A percentile compares a stretch with the other conserved stretches of the same genome.
phyloP scores from a whole-genome alignment of 2,329 filamentous ascomycete genomes.

The Fusarium odoratissimum region DNA sequence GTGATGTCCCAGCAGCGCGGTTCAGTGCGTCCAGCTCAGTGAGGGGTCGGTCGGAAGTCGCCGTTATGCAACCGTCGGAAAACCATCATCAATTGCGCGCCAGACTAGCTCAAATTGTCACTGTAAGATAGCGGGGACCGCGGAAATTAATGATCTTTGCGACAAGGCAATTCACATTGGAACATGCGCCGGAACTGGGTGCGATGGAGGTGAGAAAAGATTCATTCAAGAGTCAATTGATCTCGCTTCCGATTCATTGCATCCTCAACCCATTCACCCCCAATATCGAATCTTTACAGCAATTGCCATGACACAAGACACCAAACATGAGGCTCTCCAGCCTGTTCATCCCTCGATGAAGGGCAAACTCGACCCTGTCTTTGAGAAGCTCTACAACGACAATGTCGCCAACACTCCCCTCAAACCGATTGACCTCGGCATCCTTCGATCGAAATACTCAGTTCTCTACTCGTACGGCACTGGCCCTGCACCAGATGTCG shows the following conservation, averaged over 20 bases:
- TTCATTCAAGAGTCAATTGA: constrained; percentile 1
- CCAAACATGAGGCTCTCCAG: constrained; percentile 58
- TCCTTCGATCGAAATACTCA: constrained; percentile 56
- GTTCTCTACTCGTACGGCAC: constrained; percentile 59
- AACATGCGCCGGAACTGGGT: not conserved
- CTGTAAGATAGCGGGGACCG: constrained; percentile 5
- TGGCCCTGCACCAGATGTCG: constrained; percentile 55
- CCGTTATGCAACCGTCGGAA: constrained; percentile 20
- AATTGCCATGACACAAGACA: constrained; percentile 14
- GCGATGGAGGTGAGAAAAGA: not conserved
- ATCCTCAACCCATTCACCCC: not conserved
- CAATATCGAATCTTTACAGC: not conserved
- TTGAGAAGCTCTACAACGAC: constrained; percentile 61
- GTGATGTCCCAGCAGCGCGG: not conserved
- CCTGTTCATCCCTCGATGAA: constrained; percentile 60
- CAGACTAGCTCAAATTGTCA: not conserved
- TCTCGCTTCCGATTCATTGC: not conserved
- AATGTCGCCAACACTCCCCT: constrained; percentile 55
- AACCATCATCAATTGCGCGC: not conserved
- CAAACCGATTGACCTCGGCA: constrained; percentile 53
- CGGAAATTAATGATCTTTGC: not conserved
- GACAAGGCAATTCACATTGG: too few relatives aligned
- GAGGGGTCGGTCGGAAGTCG: constrained; percentile 10
- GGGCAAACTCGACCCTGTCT: constrained; percentile 58
- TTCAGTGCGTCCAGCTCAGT: not conserved